Percentiles rank a stretch among this genome's conserved stretches.
Evolutionary conservation across 257 asterid genomes (phyloP).

Genomic region (Leonotis leonurus): DNA sequence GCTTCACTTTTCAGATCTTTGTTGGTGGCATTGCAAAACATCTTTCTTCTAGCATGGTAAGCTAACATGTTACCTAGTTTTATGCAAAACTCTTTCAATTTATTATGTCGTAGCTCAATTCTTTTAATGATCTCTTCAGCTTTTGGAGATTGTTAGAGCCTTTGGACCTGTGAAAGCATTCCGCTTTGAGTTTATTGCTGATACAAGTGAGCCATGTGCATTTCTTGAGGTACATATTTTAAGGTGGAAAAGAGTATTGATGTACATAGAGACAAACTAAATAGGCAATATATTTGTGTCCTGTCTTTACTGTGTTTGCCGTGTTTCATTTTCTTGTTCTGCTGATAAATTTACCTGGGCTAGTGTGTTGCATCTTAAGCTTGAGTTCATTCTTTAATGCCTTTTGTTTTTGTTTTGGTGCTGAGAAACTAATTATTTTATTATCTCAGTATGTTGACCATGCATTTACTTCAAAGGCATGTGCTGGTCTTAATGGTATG

Average conservation of each 20-base stretch:
- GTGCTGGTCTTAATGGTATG: slow-evolving; percentile 96
- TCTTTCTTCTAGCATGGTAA: slow-evolving; percentile 74
- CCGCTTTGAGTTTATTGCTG: slow-evolving; percentile 44
- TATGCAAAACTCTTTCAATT: background rate
- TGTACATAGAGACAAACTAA: too few species aligned
- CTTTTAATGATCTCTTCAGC: slow-evolving; percentile 38
- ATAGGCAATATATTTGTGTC: background rate
- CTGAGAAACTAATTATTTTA: slow-evolving; percentile 29
- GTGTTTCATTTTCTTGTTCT: background rate
- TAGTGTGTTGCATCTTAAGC: too few species aligned
- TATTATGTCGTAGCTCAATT: slow-evolving; percentile 3
- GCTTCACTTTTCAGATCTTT: too few species aligned
- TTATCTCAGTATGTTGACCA: slow-evolving; percentile 79
- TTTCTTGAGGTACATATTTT: slow-evolving; percentile 72
- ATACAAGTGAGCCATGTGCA: slow-evolving; percentile 53
- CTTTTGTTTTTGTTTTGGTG: background rate
- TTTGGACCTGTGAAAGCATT: slow-evolving; percentile 89
- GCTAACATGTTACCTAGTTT: slow-evolving; percentile 12
- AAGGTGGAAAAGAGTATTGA: background rate
- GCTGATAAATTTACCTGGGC: too few species aligned
- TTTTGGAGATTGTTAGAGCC: slow-evolving; percentile 69
- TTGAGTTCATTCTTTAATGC: background rate
- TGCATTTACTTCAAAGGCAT: slow-evolving; percentile 85
- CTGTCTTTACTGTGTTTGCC: background rate
- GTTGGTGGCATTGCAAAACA: slow-evolving; percentile 72